Base-by-base conservation (phyloP, 768 basidiomycete species). In the Boletus vermiculosoides region DNA sequence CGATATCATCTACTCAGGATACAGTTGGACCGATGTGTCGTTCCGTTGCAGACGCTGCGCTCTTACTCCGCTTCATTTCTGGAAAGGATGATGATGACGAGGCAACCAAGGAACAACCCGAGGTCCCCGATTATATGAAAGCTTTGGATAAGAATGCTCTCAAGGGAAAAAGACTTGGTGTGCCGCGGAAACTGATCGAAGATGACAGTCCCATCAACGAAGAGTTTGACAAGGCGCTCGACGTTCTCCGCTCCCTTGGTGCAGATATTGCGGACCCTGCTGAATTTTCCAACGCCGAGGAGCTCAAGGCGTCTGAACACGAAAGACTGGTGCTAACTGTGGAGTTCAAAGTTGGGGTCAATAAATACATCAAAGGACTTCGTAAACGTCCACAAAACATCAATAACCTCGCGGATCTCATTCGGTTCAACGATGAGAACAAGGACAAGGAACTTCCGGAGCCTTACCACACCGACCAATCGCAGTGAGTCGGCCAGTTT, bases 331-430 rank as follows among this genome's bases (percentile, higher is more conserved):
- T 87, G 0, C 61, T 84, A 15, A 68, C 77, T 30, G 73, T 76
- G 0, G 87, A 87, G 60, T 82, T 87, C 72, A 87, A 86, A 75
- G 85, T 80, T 45, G 76, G 84, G 55, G 56, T 87, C 22, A 76
- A 81, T 54, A 69, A 70, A 25, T 87, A 81, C 54, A 78, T 80
- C 25, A 60, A 76, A 23, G 72, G 63, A 1, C 71, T 87, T 15
- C 57, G 80, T 12, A 65, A 78, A 40, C 82, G 83, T 40, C 86
- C 86, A 0, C 77, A 82, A 1, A 83, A 82, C 5, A 80, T 86
- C 23, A 75, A 77, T 34, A 79, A 65, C 34, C 76, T 87, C 1
- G 82, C 79, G 3, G 83, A 85, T 56, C 59, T 87, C 54, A 86
- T 87, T 41, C 68, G 66, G 20, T 87, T 86, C 68, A 78, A 88